Evolutionary conservation across 805 yeast species (phyloP), one percentile per base, ranked within the genome.

Genomic region (Yamadazyma endophytica): DNA sequence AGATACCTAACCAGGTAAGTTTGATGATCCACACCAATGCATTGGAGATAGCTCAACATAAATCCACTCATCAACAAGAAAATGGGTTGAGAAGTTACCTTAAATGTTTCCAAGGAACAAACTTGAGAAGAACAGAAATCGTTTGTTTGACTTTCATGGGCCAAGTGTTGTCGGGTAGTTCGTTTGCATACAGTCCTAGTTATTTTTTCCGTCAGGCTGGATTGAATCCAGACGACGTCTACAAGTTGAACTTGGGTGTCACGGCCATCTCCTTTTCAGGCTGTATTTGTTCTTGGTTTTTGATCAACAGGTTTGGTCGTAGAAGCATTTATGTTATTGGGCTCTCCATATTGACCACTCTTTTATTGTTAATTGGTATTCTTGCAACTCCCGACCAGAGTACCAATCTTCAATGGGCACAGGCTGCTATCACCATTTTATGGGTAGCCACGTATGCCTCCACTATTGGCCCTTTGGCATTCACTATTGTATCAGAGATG

Each of bases 171-270:
- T 57, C 69, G 36, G 69, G 76, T 34, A 57, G 73, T 5, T 52
- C 68, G 2, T 61, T 67, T 46, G 57, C 63, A 46, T 67, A 66
- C 19, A 69, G 61, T 46, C 56, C 75, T 24, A 64, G 77, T 15
- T 69, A 70, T 44, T 71, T 73, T 49, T 70, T 63, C 43, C 49
- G 49, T 32, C 70, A 68, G 39, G 75, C 75, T 24, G 78, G 78
- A 26, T 53, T 66, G 42, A 43, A 56, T 12, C 44, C 46, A 9
- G 29, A 42, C 13, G 51, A 39, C 30, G 37, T 54, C 8, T 57
- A 54, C 43, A 53, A 49, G 25, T 54, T 55, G 33, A 44, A 41
- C 23, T 46, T 57, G 35, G 62, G 58, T 24, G 44, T 52, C 28
- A 37, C 54, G 4, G 61, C 61, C 24, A 50, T 60, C 8, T 39